phyloP scores from a whole-genome alignment of 2,329 filamentous ascomycete species.

The Aspergillus sp. region DNA sequence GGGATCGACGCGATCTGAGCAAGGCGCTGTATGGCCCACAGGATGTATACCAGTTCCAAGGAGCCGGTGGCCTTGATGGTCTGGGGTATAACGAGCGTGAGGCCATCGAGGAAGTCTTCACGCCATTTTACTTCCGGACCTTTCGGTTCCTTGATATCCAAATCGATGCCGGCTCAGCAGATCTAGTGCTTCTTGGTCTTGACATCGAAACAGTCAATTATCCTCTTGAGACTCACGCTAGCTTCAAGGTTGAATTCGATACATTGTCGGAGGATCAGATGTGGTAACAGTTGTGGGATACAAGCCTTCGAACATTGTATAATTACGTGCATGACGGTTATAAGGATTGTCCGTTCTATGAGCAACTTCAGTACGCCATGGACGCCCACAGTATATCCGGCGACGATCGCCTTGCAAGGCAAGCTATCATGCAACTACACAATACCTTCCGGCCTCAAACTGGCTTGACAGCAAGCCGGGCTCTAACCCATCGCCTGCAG shows the following conservation, averaged over 20 bases:
- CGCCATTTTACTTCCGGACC: conserved; percentile 45
- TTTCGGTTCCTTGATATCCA: conserved; percentile 37
- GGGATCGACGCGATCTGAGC: not conserved
- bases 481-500: conserved; percentile 32
- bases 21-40: not conserved
- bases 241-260: conserved; percentile 15
- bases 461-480: conserved; percentile 32
- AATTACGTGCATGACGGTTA: conserved; percentile 40
- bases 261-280: conserved; percentile 3
- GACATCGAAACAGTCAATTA: conserved; percentile 38
- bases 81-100: not conserved
- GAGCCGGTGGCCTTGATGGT: not conserved
- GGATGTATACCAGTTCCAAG: not conserved
- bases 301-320: conserved; percentile 31
- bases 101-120: conserved; percentile 21
- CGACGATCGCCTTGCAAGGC: conserved; percentile 33
- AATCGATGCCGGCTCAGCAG: conserved; percentile 21
- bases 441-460: conserved; percentile 24
- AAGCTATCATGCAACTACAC: conserved; percentile 34
- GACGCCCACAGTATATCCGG: conserved; percentile 31
- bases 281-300: conserved; percentile 29
- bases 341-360: conserved; percentile 38
- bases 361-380: conserved; percentile 35
- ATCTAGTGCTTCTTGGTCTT: conserved; percentile 27
- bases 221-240: conserved; percentile 33